These are phyloP conservation scores for Scutellaria galericulata DNA, from an alignment of 257 asterid species.

Conservation along the genomic window DNA sequence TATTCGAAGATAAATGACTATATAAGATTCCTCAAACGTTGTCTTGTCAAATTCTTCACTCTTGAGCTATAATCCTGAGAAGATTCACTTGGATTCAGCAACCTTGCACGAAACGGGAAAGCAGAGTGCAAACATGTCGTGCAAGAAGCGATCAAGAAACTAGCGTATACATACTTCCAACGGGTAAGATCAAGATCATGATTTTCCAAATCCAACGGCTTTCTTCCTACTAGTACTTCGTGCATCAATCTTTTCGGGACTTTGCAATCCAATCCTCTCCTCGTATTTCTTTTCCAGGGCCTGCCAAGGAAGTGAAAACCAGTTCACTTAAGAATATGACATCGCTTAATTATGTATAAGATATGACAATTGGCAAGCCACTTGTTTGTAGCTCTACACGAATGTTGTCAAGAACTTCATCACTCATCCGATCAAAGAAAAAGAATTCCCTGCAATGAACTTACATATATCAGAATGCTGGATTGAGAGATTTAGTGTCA, in stretches of 20 bases:
- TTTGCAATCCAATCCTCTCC: slow-evolving; percentile 70
- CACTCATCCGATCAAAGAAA: slow-evolving; percentile 85
- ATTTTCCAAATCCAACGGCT: slow-evolving; percentile 84
- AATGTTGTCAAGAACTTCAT: slow-evolving; percentile 75
- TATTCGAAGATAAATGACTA: too few relatives aligned
- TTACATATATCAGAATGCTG: slow-evolving; percentile 24
- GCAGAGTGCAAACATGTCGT: background rate
- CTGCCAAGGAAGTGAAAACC: slow-evolving; percentile 45
- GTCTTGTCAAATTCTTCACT: background rate
- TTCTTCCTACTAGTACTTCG: slow-evolving; percentile 58
- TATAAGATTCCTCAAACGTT: background rate
- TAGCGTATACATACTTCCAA: background rate
- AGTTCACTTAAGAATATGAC: background rate
- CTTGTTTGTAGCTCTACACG: slow-evolving; percentile 72
- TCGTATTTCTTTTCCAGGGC: slow-evolving; percentile 84
- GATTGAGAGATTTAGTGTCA: background rate
- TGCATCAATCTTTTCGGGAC: slow-evolving; percentile 79
- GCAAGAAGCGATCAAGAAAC: background rate
- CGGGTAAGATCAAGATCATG: slow-evolving; percentile 36
- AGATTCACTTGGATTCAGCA: background rate
- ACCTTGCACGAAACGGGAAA: background rate
- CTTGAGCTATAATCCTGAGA: background rate
- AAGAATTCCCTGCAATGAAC: slow-evolving; percentile 77
- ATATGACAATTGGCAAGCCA: slow-evolving; percentile 10
- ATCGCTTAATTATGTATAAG: background rate